Evolutionary conservation across 768 basidiomycete genomes (phyloP).

Genomic region (Xerocomellus intermedius): DNA sequence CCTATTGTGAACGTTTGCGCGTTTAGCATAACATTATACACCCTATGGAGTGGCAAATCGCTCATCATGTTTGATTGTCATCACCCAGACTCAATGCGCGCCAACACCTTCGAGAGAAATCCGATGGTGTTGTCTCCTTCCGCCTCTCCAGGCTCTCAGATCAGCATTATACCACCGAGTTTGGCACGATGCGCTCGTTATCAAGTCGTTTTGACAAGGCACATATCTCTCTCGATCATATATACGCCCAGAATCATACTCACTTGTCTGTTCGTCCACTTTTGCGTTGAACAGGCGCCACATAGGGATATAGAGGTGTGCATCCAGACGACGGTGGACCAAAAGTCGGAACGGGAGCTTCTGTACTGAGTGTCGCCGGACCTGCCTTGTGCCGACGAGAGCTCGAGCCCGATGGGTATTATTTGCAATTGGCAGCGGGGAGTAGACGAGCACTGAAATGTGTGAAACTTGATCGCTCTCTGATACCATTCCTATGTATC

Average conservation of each 20-base stretch:
- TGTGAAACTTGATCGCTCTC: not conserved
- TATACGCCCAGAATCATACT: not conserved
- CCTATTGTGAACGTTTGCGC: not conserved
- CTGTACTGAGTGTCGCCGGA: not conserved
- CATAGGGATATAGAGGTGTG: constrained; percentile 5
- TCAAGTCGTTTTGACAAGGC: constrained; percentile 5
- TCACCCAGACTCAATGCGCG: constrained; percentile 45
- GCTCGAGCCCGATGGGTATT: not conserved
- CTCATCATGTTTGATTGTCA: not conserved
- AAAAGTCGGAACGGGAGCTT: not conserved
- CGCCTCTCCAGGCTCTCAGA: constrained; percentile 39
- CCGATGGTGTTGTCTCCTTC: constrained; percentile 38
- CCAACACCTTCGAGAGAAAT: constrained; percentile 32
- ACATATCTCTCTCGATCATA: not conserved
- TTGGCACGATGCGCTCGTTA: not conserved
- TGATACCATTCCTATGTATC: not conserved
- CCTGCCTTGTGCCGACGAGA: not conserved
- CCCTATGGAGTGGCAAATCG: not conserved
- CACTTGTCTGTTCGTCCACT: not conserved
- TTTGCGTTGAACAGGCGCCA: not conserved
- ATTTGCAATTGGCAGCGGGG: not conserved
- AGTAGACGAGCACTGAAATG: not conserved
- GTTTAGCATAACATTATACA: not conserved
- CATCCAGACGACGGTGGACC: constrained; percentile 14
- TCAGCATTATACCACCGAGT: not conserved